Percentiles rank a stretch among this genome's conserved stretches.
Evolutionary conservation across 306 rosid species (phyloP).

Genomic region (Vigna radiata): DNA sequence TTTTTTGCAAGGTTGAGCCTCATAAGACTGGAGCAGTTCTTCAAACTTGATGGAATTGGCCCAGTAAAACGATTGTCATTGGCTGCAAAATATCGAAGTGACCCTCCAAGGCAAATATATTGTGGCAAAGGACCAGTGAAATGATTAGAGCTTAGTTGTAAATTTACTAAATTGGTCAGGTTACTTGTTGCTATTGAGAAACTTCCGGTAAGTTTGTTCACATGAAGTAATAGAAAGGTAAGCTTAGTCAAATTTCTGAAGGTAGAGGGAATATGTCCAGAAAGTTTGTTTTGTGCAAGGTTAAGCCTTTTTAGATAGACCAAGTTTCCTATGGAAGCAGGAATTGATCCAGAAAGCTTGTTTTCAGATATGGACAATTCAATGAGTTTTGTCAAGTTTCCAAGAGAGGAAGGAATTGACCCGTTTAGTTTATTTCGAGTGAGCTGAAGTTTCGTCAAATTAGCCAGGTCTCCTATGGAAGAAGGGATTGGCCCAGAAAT

Average conservation of each 20-base stretch:
- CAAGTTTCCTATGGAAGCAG: slow-evolving; percentile 46
- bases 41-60: slow-evolving; percentile 44
- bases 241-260: slow-evolving; percentile 46
- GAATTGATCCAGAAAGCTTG: slow-evolving; percentile 45
- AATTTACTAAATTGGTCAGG: slow-evolving; percentile 24
- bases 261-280: slow-evolving; percentile 42
- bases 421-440: slow-evolving; percentile 2
- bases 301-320: slow-evolving; percentile 14
- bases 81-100: slow-evolving; percentile 24
- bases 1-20: slow-evolving; percentile 50
- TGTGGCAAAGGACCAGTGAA: slow-evolving; percentile 47
- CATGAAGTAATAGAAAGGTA: neutral
- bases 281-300: slow-evolving; percentile 23
- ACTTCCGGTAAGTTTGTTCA: slow-evolving; percentile 30
- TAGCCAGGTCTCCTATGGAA: slow-evolving; percentile 41
- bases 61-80: slow-evolving; percentile 33
- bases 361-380: neutral
- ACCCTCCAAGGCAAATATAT: slow-evolving; percentile 41
- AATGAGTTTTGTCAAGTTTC: slow-evolving; percentile 47
- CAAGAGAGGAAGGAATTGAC: slow-evolving; percentile 48
- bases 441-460: slow-evolving; percentile 32
- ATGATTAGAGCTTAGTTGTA: slow-evolving; percentile 27
- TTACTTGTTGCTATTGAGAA: slow-evolving; percentile 16
- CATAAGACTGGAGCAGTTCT: slow-evolving; percentile 37
- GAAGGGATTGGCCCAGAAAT: slow-evolving; percentile 41